Conservation (phyloP, 805 yeast species). For the Saccharomycopsis sp. region DNA sequence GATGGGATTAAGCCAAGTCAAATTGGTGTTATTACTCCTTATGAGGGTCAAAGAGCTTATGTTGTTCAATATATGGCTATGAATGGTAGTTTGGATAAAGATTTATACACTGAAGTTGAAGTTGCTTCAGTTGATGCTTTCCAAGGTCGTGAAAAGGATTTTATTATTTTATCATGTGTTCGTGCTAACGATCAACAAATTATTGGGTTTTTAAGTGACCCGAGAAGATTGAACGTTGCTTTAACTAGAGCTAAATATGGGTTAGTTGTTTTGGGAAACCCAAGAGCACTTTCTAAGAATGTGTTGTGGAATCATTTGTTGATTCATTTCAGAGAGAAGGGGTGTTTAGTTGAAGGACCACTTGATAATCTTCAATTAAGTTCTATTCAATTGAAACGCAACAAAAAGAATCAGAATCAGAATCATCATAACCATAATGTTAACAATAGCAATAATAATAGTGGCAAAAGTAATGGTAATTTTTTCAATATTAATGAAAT, state of each 20-base stretch:
- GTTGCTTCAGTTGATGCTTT: conserved; percentile 83
- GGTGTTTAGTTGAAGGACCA: conserved; percentile 87
- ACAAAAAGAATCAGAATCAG: background rate
- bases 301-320: conserved; percentile 73
- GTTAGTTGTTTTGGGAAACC: conserved; percentile 74
- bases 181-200: conserved; percentile 65
- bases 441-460: background rate
- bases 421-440: no score
- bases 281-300: conserved; percentile 64
- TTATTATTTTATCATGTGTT: conserved; percentile 57
- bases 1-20: conserved; percentile 75
- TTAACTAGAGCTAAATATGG: conserved; percentile 85
- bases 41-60: conserved; percentile 88
- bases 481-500: conserved; percentile 2
- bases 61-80: conserved; percentile 69
- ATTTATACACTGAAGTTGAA: conserved; percentile 65
- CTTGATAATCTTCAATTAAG: conserved; percentile 64
- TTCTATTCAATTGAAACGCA: conserved; percentile 7
- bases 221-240: conserved; percentile 84
- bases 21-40: conserved; percentile 91
- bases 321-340: conserved; percentile 72
- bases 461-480: background rate
- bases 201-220: conserved; percentile 80
- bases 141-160: conserved; percentile 72
- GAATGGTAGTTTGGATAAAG: conserved; percentile 56